Evolutionary conservation across 148 eudicot genomes (phyloP).

Genomic region (Rheum nobile): DNA sequence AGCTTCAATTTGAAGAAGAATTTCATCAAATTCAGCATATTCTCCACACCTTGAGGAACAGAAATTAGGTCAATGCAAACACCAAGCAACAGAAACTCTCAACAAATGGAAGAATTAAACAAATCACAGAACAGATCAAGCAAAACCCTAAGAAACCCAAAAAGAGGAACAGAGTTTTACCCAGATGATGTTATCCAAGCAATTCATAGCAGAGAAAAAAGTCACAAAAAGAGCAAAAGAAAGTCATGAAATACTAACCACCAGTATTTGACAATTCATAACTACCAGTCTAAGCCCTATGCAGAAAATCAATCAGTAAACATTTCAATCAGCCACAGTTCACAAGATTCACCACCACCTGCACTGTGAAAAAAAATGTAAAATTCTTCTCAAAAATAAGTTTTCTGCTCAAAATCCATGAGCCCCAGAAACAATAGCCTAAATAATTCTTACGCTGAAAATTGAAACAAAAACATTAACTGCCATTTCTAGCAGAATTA

Average conservation of each 20-base stretch:
- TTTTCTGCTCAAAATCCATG: background rate
- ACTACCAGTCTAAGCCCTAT: slow-evolving; percentile 4
- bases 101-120: background rate
- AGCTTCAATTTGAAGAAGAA: background rate
- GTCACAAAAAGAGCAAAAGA: background rate
- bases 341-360: background rate
- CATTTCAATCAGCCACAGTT: background rate
- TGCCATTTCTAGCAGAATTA: background rate
- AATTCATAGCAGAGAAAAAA: background rate
- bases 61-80: background rate
- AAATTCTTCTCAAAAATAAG: background rate
- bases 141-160: slow-evolving; percentile 3
- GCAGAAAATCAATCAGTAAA: background rate
- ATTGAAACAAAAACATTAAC: background rate
- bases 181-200: background rate
- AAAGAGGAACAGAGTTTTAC: background rate
- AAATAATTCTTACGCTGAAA: background rate
- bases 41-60: slow-evolving; percentile 3
- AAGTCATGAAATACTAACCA: slow-evolving; percentile 1
- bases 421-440: background rate
- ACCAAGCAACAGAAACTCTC: background rate
- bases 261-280: background rate
- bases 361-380: background rate
- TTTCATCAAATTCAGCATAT: background rate
- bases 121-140: background rate